These are phyloP conservation scores for Cyberlindnera subsufficiens DNA, from an alignment of 805 yeast genomes.

Conservation along the genomic window DNA sequence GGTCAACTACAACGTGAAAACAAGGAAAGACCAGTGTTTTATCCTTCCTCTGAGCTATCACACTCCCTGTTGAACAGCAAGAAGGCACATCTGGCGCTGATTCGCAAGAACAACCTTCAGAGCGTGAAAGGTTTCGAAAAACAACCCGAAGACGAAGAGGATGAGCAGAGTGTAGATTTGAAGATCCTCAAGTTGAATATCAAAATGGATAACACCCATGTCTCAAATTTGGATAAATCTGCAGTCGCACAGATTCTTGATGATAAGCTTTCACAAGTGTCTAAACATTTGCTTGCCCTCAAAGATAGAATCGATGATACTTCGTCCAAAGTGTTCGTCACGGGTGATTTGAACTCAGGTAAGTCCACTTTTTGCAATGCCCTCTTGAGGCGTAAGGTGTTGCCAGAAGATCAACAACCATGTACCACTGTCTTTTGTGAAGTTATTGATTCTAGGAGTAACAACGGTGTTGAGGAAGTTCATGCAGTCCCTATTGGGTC, in stretches of 20 bases:
- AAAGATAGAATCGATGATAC: conserved; percentile 86
- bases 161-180: conserved; percentile 33
- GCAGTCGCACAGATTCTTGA: conserved; percentile 67
- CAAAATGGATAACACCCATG: conserved; percentile 38
- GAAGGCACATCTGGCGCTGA: conserved; percentile 47
- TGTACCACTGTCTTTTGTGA: conserved; percentile 96
- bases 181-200: conserved; percentile 59
- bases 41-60: conserved; percentile 40
- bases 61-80: conserved; percentile 36
- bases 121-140: conserved; percentile 14
- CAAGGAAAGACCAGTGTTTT: conserved; percentile 51
- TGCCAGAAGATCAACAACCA: conserved; percentile 98
- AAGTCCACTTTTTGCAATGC: conserved; percentile 95
- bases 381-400: conserved; percentile 61
- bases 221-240: conserved; percentile 56
- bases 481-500: conserved; percentile 74
- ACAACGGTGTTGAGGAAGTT: conserved; percentile 76
- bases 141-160: conserved; percentile 17
- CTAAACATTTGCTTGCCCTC: conserved; percentile 63
- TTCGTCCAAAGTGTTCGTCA: conserved; percentile 87
- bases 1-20: conserved; percentile 51
- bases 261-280: conserved; percentile 57
- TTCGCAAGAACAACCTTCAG: conserved; percentile 34
- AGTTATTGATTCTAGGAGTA: conserved; percentile 77
- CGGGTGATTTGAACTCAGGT: conserved; percentile 96